Evolutionary conservation across 345 rosid species (phyloP), one percentile per base, ranked within the genome.

Genomic region (Pugionium cornutum): DNA sequence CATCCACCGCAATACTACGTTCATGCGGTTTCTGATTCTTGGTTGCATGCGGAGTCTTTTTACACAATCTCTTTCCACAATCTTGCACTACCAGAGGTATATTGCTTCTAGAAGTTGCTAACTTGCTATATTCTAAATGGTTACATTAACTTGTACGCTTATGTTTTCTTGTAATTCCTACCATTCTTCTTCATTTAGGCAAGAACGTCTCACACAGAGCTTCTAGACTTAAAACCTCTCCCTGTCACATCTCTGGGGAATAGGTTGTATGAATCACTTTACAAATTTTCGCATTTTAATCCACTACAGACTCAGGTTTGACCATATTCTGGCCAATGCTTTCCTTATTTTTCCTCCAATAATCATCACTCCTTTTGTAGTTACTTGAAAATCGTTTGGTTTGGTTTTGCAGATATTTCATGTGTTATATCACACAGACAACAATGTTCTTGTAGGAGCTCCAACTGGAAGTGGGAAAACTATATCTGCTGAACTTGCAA

Each of bases 381-480:
- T 68, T 36, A 10, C 44, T 2, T 69, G 52, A 71, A 51, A 40
- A 53, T 31, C 41, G 55, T 72, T 55, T 68, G 47, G 75, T 75
- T 73, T 64, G 69, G 47, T 39, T 40, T 72, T 76, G 80, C 90
- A 92, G 98, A 81, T 74, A 33, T 92, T 92, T 68, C 98, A 92
- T 80, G 84, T 83, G 36, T 80, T 92, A 58, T 88, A 88, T 79
- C 97, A 92, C 80, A 83, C 95, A 60, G 96, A 92, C 81, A 82
- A 80, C 72, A 89, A 88, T 79, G 95, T 89, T 67, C 87, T 92
- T 53, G 80, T 92, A 53, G 98, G 98, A 78, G 97, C 98, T 72
- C 98, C 98, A 18, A 89, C 98, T 53, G 98, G 98, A 69, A 92
- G 97, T 81, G 98, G 98, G 64, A 89, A 92, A 81, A 92, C 98